Base-by-base conservation (phyloP, 2,329 filamentous ascomycete genomes). In the Fusarium nanum region DNA sequence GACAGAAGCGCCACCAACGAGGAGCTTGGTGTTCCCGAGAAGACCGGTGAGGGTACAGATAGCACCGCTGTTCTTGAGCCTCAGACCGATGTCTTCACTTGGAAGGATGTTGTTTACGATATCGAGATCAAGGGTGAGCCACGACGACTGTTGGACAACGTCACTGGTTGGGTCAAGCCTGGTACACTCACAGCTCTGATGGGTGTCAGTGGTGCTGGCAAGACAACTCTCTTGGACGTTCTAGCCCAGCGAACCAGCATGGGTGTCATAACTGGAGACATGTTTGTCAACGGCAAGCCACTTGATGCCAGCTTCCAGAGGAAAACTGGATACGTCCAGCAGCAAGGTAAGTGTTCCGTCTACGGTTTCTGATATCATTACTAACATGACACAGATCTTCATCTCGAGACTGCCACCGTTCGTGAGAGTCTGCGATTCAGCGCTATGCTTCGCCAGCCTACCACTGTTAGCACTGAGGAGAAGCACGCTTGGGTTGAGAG, bases 91-190 rank as follows among this genome's bases (percentile, higher is more conserved):
- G 86, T 94, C 57, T 95, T 96, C 78, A 91, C 92, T 42, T 97
- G 93, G 93, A 85, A 88, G 58, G 85, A 94, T 72, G 90, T 96
- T 1, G 90, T 89, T 69, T 97, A 87, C 60, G 85, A 89, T 22
- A 86, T 89, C 69, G 87, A 91, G 72, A 92, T 97, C 80, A 96
- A 96, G 80, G 85, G 85, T 2, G 87, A 93, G 68, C 81, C 85
- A 2, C 87, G 93, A n/a, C 86, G 91, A 20, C 77, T 97, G 64
- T 81, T 97, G 55, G 90, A 97, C 71, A 83, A 94, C 59, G 92
- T 97, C 3, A 89, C 92, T 71, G 94, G 94, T 8, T 97, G 93
- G 92, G 93, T 97, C 60, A 94, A 94, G 78, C 94, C 94, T 0
- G 94, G 94, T 30, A 97, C 92, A 2, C 81, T 97, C 34, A 97